Conservation (phyloP, 2,329 filamentous ascomycete genomes). For the Dactylellina parvicollis region DNA sequence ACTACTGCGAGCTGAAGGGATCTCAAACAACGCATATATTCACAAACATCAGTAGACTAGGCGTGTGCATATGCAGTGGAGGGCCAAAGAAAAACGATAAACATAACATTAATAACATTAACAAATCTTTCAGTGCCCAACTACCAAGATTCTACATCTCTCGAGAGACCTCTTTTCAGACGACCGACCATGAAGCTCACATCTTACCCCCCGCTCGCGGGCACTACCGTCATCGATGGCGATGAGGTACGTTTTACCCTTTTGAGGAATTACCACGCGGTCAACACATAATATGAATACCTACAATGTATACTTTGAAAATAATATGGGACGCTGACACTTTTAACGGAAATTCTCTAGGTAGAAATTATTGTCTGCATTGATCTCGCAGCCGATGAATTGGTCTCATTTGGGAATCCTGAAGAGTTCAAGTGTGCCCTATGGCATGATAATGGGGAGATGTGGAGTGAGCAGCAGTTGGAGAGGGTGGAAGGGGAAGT, state of each 20-base stretch:
- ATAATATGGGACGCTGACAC: background rate
- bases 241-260: constrained; percentile 31
- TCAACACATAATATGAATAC: background rate
- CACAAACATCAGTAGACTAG: too few species aligned
- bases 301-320: constrained; percentile 5
- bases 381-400: constrained; percentile 17
- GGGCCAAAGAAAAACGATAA: background rate
- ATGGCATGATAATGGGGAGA: constrained; percentile 35
- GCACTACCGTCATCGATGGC: constrained; percentile 43
- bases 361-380: constrained; percentile 43
- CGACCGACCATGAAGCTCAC: constrained; percentile 32
- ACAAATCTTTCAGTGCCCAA: background rate
- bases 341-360: too few species aligned
- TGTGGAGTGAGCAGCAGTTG: constrained; percentile 24
- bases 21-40: constrained; percentile 41
- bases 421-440: constrained; percentile 13
- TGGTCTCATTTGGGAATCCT: background rate
- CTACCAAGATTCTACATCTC: background rate
- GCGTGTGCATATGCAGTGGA: background rate
- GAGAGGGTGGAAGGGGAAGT: background rate
- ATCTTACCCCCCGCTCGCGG: constrained; percentile 39
- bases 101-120: background rate
- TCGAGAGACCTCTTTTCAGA: background rate
- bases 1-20: background rate
- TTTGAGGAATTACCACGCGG: constrained; percentile 21